Conservation (phyloP, 306 rosid species). For the Hippophae tibetana region DNA sequence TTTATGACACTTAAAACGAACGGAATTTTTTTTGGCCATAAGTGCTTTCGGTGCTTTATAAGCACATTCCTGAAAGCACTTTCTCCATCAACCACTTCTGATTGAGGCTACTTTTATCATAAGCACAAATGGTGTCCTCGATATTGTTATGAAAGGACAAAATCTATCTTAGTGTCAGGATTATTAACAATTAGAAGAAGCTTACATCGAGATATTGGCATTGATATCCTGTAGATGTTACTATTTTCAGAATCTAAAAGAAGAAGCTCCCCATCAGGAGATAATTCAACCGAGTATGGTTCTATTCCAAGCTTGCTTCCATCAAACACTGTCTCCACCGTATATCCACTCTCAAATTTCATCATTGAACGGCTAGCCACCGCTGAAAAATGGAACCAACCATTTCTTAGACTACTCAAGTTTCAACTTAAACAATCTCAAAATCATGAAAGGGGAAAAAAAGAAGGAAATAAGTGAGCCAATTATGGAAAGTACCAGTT, state of each 20-base stretch:
- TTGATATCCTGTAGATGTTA: slow-evolving; percentile 71
- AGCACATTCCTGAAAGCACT: too few relatives aligned
- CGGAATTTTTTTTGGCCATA: too few relatives aligned
- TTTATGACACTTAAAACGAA: too few relatives aligned
- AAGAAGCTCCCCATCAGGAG: slow-evolving; percentile 69
- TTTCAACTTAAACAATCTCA: slow-evolving; percentile 10
- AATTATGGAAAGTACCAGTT: slow-evolving; percentile 35
- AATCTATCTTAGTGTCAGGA: not conserved
- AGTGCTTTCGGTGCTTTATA: too few relatives aligned
- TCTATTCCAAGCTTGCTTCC: slow-evolving; percentile 92
- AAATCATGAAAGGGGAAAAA: not conserved
- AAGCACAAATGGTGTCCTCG: too few relatives aligned
- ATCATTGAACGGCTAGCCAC: slow-evolving; percentile 68
- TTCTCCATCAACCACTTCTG: too few relatives aligned
- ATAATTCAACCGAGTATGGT: slow-evolving; percentile 62
- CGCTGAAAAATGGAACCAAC: slow-evolving; percentile 36
- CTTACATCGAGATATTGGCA: slow-evolving; percentile 71
- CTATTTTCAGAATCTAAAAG: slow-evolving; percentile 88
- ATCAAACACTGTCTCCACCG: slow-evolving; percentile 85
- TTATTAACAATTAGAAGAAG: slow-evolving; percentile 6
- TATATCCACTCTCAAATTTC: slow-evolving; percentile 88
- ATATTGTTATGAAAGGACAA: not conserved
- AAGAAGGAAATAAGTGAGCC: slow-evolving; percentile 7
- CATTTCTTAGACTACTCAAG: not conserved
- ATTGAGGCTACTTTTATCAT: too few relatives aligned